Evolutionary conservation across 768 basidiomycete species (phyloP), one percentile per base, ranked within the genome.

Genomic region (Paxillus involutus): DNA sequence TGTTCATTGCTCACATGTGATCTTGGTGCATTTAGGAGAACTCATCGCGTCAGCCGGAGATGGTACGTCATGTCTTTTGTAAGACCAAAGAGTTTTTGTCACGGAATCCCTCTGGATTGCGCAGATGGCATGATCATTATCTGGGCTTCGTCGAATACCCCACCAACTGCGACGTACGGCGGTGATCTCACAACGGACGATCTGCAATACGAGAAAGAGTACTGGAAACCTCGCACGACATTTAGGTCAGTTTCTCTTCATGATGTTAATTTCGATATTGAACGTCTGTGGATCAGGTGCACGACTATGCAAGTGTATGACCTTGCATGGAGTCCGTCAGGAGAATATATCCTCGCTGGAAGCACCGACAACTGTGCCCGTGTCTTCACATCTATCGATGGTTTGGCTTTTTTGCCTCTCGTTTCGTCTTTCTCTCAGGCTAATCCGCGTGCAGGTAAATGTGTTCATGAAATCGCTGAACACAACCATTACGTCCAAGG

Each of bases 401-500:
- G 91, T 89, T 59, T 47, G 80, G 4, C 49, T 64, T 21, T 46
- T 42, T 26, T 47, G 45, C 49, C 12, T 21, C 46, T 35, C 47
- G 2, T 30, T 40, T 41, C 45, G 47, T 19, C 10, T 42, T n/a
- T 47, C 30, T 7, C 30, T 51, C 26, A 33, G 36, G 37, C 54
- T 42, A 32, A 46, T 45, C 47, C 12, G 13, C 46, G 5, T 37
- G 39, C 21, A 93, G 93, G 93, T 29, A 88, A 89, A 77, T 91
- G 90, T 63, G 80, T 97, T 12, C 83, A 86, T 61, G 91, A 94
- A 69, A 89, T 95, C 56, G 88, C 91, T 1, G 96, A 98, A 64
- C 97, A 99, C 71, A 84, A 81, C 33, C 96, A 98, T 71, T 98
- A 91, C 66, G 97, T 99, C 0, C 97, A 99, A 75, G 97, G 97